Evolutionary conservation across 2,329 filamentous ascomycete genomes (phyloP).

Genomic region (Ascomycota sp.): DNA sequence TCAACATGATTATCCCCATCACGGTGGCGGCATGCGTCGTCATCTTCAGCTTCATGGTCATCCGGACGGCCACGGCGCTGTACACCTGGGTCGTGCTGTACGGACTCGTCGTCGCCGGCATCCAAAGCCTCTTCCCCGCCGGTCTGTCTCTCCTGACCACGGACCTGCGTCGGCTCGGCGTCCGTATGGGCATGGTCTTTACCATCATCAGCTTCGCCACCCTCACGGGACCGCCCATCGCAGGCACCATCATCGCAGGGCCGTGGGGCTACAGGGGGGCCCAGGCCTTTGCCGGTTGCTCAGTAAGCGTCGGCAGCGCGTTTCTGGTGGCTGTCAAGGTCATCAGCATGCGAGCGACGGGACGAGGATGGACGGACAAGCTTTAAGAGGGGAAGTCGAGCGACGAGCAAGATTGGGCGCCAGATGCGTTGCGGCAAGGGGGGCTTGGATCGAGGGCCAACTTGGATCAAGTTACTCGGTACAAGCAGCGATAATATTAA

Average conservation of each 20-base stretch:
- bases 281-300: constrained; percentile 24
- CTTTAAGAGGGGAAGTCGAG: too few relatives aligned
- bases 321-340: constrained; percentile 19
- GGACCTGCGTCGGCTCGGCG: constrained; percentile 29
- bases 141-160: constrained; percentile 31
- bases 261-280: constrained; percentile 23
- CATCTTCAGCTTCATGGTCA: constrained; percentile 37
- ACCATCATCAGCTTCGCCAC: constrained; percentile 32
- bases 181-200: constrained; percentile 37
- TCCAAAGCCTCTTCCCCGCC: constrained; percentile 46
- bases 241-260: constrained; percentile 23
- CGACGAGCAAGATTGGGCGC: too few relatives aligned
- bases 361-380: constrained; percentile 18
- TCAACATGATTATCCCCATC: constrained; percentile 38
- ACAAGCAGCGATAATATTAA: too few relatives aligned
- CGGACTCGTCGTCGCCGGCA: constrained; percentile 37
- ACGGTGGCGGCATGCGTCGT: constrained; percentile 19
- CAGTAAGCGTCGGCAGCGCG: constrained; percentile 14
- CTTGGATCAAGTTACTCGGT: too few relatives aligned
- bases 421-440: too few relatives aligned
- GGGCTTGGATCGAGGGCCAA: too few relatives aligned
- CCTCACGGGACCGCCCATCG: constrained; percentile 30
- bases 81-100: constrained; percentile 43
- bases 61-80: constrained; percentile 25
- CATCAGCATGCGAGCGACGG: constrained; percentile 16